Conservation (phyloP, 352 stramenopile species). For the Phytophthora podocarpi region DNA sequence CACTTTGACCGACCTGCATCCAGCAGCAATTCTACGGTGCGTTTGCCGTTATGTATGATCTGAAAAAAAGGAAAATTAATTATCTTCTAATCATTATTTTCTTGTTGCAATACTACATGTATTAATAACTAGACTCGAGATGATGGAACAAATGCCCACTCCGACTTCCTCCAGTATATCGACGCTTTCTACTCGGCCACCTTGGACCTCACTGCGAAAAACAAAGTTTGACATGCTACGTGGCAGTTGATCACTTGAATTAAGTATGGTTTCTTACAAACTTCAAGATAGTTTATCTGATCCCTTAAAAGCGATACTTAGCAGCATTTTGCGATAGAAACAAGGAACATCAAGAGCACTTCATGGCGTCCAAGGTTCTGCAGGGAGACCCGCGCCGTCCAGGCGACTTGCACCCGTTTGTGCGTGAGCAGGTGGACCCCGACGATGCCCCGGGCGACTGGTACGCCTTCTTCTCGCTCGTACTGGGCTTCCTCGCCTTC, state of each 20-base stretch:
- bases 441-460: slow-evolving; percentile 50
- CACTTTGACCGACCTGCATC: background rate
- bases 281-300: no score
- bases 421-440: slow-evolving; percentile 55
- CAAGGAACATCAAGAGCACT: background rate
- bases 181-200: slow-evolving; percentile 71
- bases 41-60: no score
- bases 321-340: slow-evolving; percentile 18
- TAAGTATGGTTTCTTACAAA: no score
- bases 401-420: slow-evolving; percentile 71
- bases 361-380: slow-evolving; percentile 34
- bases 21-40: slow-evolving; percentile 1
- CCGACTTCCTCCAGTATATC: slow-evolving; percentile 70
- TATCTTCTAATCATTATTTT: background rate
- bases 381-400: slow-evolving; percentile 66
- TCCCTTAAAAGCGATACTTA: no score
- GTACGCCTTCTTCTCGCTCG: slow-evolving; percentile 72
- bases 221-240: slow-evolving; percentile 22
- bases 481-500: slow-evolving; percentile 63
- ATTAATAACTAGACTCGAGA: slow-evolving; percentile 9
- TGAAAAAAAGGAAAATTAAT: no score
- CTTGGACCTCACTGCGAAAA: slow-evolving; percentile 38
- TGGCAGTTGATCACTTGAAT: slow-evolving; percentile 3
- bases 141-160: slow-evolving; percentile 29
- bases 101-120: background rate